Conservation (phyloP, 2,329 filamentous ascomycete species). For the Colletotrichum musicola region DNA sequence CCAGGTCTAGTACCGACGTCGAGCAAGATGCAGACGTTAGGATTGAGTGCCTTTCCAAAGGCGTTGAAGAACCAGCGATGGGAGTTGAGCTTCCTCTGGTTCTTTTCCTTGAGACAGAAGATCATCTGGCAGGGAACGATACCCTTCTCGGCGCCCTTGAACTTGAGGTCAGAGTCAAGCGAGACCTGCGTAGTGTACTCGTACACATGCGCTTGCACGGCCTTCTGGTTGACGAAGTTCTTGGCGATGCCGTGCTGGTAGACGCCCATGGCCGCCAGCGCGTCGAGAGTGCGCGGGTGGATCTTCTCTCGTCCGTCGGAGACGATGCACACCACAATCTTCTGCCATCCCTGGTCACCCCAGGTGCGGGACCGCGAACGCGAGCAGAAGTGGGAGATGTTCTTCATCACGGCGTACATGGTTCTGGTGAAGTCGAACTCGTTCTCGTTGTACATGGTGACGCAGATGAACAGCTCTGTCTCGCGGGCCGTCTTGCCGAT, state of each 20-base stretch:
- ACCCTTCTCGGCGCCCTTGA: slow-evolving; percentile 98
- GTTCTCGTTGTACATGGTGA: slow-evolving; percentile 99
- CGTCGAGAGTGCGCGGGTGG: slow-evolving; percentile 92
- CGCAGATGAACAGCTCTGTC: slow-evolving; percentile 94
- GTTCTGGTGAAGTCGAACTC: slow-evolving; percentile 96
- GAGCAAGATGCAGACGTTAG: slow-evolving; percentile 95
- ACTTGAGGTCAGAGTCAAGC: slow-evolving; percentile 93
- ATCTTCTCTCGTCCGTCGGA: slow-evolving; percentile 92
- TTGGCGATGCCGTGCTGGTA: slow-evolving; percentile 99
- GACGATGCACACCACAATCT: slow-evolving; percentile 98
- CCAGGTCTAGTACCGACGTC: slow-evolving; percentile 96
- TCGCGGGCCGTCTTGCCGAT: slow-evolving; percentile 87
- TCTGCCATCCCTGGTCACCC: slow-evolving; percentile 98
- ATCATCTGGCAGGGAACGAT: slow-evolving; percentile 99
- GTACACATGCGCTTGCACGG: slow-evolving; percentile 94
- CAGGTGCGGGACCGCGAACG: slow-evolving; percentile 93
- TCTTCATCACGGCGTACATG: slow-evolving; percentile 99
- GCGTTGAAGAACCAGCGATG: slow-evolving; percentile 99
- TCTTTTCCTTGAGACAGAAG: slow-evolving; percentile 98
- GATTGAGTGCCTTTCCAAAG: slow-evolving; percentile 90
- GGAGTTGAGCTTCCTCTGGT: slow-evolving; percentile 97
- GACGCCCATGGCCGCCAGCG: slow-evolving; percentile 94
- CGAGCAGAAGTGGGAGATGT: slow-evolving; percentile 96
- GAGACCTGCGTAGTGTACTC: slow-evolving; percentile 99
- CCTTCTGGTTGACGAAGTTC: slow-evolving; percentile 95